Percentiles rank a stretch among this genome's conserved stretches.
These are phyloP conservation scores for Rhododendron ovatum DNA, from an alignment of 148 eudicot species.

Conservation along the genomic window DNA sequence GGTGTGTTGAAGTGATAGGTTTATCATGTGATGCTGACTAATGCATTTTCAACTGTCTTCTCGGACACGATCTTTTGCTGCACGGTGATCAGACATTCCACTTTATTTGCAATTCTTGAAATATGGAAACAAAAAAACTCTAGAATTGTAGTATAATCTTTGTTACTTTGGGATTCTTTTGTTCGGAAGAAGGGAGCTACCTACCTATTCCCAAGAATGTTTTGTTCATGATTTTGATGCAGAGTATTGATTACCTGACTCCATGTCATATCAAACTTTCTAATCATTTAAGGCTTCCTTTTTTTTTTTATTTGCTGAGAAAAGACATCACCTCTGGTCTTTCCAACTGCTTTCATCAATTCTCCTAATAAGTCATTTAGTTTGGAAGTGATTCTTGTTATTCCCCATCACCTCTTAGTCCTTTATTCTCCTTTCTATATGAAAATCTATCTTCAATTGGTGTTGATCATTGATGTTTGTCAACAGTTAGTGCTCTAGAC, in stretches of 20 bases:
- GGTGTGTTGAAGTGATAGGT: background rate
- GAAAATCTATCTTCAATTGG: conserved; percentile 2
- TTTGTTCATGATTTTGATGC: background rate
- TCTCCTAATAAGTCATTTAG: background rate
- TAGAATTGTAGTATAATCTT: background rate
- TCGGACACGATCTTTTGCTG: background rate
- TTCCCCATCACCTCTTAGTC: background rate
- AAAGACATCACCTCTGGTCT: background rate
- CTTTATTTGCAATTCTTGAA: background rate
- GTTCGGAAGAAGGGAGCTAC: background rate
- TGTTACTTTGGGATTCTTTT: background rate
- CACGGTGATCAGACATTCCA: background rate
- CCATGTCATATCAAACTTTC: background rate
- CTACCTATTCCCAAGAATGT: background rate
- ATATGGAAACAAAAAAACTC: background rate
- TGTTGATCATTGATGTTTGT: conserved; percentile 15
- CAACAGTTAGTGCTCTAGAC: conserved; percentile 81
- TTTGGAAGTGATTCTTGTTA: conserved; percentile 5
- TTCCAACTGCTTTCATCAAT: background rate
- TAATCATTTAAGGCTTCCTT: background rate
- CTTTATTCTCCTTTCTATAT: background rate
- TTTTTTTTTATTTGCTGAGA: background rate
- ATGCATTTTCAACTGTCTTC: background rate
- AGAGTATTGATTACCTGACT: background rate
- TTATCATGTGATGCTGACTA: background rate